Conservation (phyloP, 139 green algal species). For the Chlamydomonas sp. region DNA sequence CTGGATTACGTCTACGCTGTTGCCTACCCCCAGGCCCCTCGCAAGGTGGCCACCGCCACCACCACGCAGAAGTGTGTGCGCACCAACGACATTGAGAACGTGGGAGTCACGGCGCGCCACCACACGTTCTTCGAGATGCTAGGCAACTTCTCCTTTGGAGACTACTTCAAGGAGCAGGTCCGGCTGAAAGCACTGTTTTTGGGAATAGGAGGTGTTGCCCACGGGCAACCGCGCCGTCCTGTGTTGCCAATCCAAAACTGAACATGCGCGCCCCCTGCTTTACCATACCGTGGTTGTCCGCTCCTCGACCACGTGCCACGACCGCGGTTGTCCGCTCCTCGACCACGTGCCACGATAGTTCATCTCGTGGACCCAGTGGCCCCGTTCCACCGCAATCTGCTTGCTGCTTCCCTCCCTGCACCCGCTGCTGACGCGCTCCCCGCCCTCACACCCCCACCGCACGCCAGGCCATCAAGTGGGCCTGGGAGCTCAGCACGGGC, state of each 20-base stretch:
- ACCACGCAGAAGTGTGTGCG: slow-evolving; percentile 96
- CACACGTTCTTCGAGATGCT: slow-evolving; percentile 99
- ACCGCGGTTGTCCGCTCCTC: no score
- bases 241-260: no score
- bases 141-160: slow-evolving; percentile 96
- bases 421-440: not conserved
- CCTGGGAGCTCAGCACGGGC: slow-evolving; percentile 91
- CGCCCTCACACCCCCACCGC: not conserved
- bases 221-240: no score
- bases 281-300: no score
- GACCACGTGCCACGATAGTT: no score
- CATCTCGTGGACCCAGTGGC: not conserved
- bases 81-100: slow-evolving; percentile 98
- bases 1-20: not conserved
- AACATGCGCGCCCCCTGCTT: no score
- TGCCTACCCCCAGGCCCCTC: slow-evolving; percentile 37
- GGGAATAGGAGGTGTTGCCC: no score
- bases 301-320: no score
- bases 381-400: not conserved
- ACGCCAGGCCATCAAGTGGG: slow-evolving; percentile 75
- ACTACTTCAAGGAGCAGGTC: slow-evolving; percentile 95
- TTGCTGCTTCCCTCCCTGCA: not conserved
- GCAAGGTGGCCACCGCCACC: slow-evolving; percentile 77
- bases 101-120: slow-evolving; percentile 92
- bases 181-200: not conserved